Base-by-base conservation (phyloP, 345 rosid genomes). In the Gossypioides kirkii region DNA sequence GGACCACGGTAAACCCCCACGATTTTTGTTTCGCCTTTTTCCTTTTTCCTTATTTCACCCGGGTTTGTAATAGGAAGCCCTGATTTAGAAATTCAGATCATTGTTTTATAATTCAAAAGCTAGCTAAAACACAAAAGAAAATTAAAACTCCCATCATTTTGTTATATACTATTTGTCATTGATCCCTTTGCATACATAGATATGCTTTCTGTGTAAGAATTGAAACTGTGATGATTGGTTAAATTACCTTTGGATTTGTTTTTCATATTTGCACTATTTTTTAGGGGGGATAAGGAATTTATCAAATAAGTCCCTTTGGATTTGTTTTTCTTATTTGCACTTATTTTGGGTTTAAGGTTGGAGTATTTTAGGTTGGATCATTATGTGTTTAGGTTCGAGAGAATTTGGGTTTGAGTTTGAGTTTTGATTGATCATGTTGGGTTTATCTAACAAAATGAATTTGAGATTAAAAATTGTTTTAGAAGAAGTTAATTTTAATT, bases 11-110 rank as follows among this genome's bases (percentile, higher is more conserved):
- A 74, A 68, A 74, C 82, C 84, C 84, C 74, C 46, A 65, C 79
- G 77, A 78, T 66, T 70, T 83, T 82, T 77, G 22, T 38, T 60
- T 47, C 32, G 12, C 3, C 28, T 38, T 60, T 47, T 61, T 32
- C 1, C 28, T 46, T 26, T n/a, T 28, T 32, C 1, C 28, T 46
- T 26, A 11, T 28, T 28, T 23, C 26, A 47, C 75, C 82, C 79
- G 63, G 71, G 85, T 76, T 32, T 84, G 86, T 78, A 84, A 82
- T 86, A 67, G 86, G 77, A 80, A 81, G 77, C 82, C 80, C 75
- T 79, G 80, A 75, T 79, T 78, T 81, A 82, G 84, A 80, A 32
- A 80, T 77, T 72, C 81, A 84, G 87, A 81, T 83, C 7, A 85
- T 81, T 85, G 85, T 81, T 83, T 74, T 61, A 64, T 38, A 74